Evolutionary conservation across 192 early-diverging fungal genomes (phyloP).

Genomic region (Jimgerdemannia flammicorona): DNA sequence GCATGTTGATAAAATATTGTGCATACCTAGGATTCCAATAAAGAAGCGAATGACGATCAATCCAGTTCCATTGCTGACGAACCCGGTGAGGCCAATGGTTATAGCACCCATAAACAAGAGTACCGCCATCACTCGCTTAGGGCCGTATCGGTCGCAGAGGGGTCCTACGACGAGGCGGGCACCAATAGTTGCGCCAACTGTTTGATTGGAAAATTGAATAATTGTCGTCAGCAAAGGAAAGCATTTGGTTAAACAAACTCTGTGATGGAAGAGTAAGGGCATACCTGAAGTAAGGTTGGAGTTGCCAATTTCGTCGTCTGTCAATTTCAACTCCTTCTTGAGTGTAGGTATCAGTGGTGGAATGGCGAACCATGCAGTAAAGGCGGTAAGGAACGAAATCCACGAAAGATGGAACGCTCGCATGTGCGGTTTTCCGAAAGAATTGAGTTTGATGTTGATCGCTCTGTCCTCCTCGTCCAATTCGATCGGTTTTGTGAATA

Average conservation of each 20-base stretch:
- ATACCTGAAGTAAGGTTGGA: constrained; percentile 35
- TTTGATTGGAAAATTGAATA: not conserved
- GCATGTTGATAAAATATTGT: not conserved
- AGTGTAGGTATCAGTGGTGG: constrained; percentile 56
- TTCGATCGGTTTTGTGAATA: too few relatives aligned
- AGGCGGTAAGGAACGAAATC: constrained; percentile 39
- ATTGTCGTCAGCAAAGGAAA: not conserved
- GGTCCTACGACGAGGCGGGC: constrained; percentile 34
- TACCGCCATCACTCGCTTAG: constrained; percentile 46
- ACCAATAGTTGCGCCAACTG: constrained; percentile 7
- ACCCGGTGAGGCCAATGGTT: constrained; percentile 41
- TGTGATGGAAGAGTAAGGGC: constrained; percentile 43
- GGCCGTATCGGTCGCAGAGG: constrained; percentile 40
- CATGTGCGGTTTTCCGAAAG: constrained; percentile 4
- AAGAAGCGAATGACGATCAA: constrained; percentile 48
- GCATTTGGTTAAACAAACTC: not conserved
- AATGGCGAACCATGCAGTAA: constrained; percentile 58
- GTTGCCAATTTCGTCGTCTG: constrained; percentile 31
- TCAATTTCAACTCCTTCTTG: constrained; percentile 45
- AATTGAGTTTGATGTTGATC: not conserved
- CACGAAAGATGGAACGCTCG: constrained; percentile 32
- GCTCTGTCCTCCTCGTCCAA: too few relatives aligned
- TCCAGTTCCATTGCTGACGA: constrained; percentile 39
- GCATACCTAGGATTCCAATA: constrained; percentile 49
- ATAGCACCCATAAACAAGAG: constrained; percentile 53